Evolutionary conservation across 306 rosid genomes (phyloP).

Genomic region (Urtica urens): DNA sequence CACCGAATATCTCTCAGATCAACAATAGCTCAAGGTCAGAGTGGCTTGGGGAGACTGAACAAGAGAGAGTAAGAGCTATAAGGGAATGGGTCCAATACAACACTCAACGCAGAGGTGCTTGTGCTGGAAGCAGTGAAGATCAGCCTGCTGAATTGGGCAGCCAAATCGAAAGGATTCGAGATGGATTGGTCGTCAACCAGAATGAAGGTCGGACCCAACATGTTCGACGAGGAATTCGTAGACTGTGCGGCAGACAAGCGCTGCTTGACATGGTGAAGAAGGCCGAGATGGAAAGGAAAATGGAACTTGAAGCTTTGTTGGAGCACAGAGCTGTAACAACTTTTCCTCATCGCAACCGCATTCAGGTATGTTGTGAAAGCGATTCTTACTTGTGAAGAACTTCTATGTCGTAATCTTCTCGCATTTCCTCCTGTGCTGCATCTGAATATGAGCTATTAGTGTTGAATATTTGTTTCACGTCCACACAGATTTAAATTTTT

Average conservation of each 20-base stretch:
- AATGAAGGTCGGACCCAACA: constrained; percentile 49
- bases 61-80: constrained; percentile 68
- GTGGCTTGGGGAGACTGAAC: constrained; percentile 78
- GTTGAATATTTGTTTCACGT: background rate
- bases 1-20: constrained; percentile 35
- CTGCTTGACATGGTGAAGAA: constrained; percentile 84
- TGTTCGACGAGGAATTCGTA: constrained; percentile 59
- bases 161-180: constrained; percentile 47
- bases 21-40: constrained; percentile 46
- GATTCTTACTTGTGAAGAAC: background rate
- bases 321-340: constrained; percentile 63
- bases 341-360: constrained; percentile 93
- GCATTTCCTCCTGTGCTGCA: too few relatives aligned
- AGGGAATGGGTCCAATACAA: constrained; percentile 83
- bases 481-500: too few relatives aligned
- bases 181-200: constrained; percentile 54
- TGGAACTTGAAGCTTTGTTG: constrained; percentile 59
- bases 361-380: constrained; percentile 52
- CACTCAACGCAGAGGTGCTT: constrained; percentile 54
- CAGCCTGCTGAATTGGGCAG: constrained; percentile 44
- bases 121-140: constrained; percentile 49
- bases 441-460: background rate
- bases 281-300: constrained; percentile 66
- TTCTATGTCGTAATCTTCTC: too few relatives aligned
- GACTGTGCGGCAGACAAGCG: constrained; percentile 78